Evolutionary conservation across 192 early-diverging fungal species (phyloP).

Genomic region (Geranomyces variabilis): DNA sequence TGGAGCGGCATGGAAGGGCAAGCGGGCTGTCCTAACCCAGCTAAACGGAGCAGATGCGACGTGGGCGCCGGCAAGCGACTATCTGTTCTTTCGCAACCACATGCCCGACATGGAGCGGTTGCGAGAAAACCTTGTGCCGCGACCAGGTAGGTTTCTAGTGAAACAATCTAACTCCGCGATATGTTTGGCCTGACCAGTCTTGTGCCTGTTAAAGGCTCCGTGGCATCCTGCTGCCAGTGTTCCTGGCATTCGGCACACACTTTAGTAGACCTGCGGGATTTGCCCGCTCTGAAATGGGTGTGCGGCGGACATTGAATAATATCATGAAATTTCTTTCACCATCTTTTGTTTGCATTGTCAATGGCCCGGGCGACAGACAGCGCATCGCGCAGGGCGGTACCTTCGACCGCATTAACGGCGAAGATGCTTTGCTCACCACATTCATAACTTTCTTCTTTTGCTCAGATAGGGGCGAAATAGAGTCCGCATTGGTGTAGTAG

Average conservation of each 20-base stretch:
- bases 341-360: too few relatives aligned
- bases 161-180: neutral
- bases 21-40: neutral
- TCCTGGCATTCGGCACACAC: constrained; percentile 15
- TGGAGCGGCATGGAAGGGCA: too few relatives aligned
- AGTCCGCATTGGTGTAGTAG: too few relatives aligned
- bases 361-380: too few relatives aligned
- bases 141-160: neutral
- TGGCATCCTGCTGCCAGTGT: constrained; percentile 35
- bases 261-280: neutral
- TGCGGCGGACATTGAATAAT: constrained; percentile 31
- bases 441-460: too few relatives aligned
- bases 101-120: constrained; percentile 33
- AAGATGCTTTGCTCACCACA: too few relatives aligned
- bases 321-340: too few relatives aligned
- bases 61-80: constrained; percentile 27
- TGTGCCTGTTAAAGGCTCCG: constrained; percentile 15
- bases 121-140: constrained; percentile 18
- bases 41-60: too few relatives aligned
- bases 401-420: too few relatives aligned
- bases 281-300: constrained; percentile 31
- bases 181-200: neutral
- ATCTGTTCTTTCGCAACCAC: constrained; percentile 38
- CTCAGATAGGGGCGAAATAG: too few relatives aligned
- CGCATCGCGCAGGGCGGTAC: too few relatives aligned